phyloP scores from a whole-genome alignment of 208 protist genomes.

The Crithidia bombi region DNA sequence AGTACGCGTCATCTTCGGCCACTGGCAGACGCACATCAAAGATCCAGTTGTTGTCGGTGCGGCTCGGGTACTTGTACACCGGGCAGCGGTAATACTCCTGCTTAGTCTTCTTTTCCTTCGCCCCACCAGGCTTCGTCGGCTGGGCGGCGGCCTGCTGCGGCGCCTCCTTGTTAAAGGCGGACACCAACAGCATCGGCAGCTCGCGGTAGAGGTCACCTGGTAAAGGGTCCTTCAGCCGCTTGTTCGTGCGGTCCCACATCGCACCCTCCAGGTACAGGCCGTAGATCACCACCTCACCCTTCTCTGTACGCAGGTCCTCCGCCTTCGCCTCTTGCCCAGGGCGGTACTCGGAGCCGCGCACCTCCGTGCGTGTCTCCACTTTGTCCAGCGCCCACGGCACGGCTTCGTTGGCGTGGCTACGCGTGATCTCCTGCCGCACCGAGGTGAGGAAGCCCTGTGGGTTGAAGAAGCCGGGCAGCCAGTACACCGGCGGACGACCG shows the following conservation, averaged over 20 bases:
- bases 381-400: constrained; percentile 97
- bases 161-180: constrained; percentile 91
- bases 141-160: constrained; percentile 55
- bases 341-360: constrained; percentile 93
- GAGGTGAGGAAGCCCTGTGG: constrained; percentile 98
- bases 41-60: constrained; percentile 97
- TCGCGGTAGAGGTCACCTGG: constrained; percentile 95
- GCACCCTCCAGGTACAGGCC: constrained; percentile 98
- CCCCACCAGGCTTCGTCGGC: constrained; percentile 63
- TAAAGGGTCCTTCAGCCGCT: constrained; percentile 92
- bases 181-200: constrained; percentile 96
- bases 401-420: constrained; percentile 89
- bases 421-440: constrained; percentile 97
- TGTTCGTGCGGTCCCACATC: constrained; percentile 96
- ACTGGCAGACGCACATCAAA: constrained; percentile 96
- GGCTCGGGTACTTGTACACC: constrained; percentile 96
- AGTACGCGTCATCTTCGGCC: constrained; percentile 94
- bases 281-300: constrained; percentile 97
- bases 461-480: constrained; percentile 99
- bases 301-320: constrained; percentile 89
- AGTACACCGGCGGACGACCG: constrained; percentile 95
- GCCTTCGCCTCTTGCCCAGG: constrained; percentile 91
- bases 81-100: constrained; percentile 97
- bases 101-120: constrained; percentile 88
- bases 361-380: constrained; percentile 94